Evolutionary conservation across 2,329 filamentous ascomycete genomes (phyloP).

Genomic region (Exophiala phaeomuriformis): DNA sequence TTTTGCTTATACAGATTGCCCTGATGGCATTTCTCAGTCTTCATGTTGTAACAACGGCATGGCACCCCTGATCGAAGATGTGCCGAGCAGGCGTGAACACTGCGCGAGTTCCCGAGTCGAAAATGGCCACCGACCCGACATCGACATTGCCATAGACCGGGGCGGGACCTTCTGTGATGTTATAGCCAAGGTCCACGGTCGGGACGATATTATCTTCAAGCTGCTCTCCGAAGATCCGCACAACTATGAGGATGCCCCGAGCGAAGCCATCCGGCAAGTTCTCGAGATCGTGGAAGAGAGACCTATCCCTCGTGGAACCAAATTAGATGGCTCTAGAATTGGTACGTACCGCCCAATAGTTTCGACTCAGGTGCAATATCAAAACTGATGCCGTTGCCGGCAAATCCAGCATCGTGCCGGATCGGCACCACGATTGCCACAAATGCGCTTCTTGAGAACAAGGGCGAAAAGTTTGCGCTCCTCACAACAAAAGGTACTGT

Average conservation of each 20-base stretch:
- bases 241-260: background rate
- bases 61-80: no score
- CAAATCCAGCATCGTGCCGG: background rate
- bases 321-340: background rate
- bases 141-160: no score
- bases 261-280: background rate
- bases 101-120: no score
- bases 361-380: background rate
- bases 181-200: no score
- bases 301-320: background rate
- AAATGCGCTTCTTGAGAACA: background rate
- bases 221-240: background rate
- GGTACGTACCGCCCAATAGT: background rate
- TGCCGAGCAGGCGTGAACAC: no score
- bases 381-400: background rate
- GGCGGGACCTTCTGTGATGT: no score
- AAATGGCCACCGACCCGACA: no score
- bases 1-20: no score
- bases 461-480: background rate
- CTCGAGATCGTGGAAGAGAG: background rate
- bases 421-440: background rate
- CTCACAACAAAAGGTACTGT: background rate
- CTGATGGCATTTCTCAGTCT: no score
- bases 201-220: background rate
- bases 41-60: no score